Conservation (phyloP, 1,284 basidiomycete species). For the Megacollybia platyphylla region DNA sequence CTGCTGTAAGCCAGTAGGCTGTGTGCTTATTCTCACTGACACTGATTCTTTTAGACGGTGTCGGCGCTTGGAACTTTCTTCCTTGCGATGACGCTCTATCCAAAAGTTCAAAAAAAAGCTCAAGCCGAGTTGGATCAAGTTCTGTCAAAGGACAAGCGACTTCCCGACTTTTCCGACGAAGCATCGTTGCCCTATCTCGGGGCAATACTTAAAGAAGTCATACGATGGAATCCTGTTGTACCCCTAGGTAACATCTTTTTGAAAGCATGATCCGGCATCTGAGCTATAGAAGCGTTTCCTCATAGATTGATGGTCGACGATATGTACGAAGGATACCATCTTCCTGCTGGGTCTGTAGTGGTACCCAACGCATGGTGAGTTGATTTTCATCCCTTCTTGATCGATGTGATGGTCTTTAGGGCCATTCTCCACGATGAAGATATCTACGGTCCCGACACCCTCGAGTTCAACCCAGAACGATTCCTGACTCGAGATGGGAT, state of each 20-base stretch:
- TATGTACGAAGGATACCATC: slow-evolving; percentile 7
- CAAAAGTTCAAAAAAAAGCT: slow-evolving; percentile 6
- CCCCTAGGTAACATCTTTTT: slow-evolving; percentile 6
- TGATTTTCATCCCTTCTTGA: background rate
- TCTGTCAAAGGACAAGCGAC: background rate
- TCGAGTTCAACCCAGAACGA: slow-evolving; percentile 7
- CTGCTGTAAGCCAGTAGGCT: slow-evolving; percentile 5
- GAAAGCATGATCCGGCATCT: background rate
- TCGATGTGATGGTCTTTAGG: slow-evolving; percentile 1
- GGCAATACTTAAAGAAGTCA: slow-evolving; percentile 8
- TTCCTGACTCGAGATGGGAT: slow-evolving; percentile 6
- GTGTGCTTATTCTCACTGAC: background rate
- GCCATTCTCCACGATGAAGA: slow-evolving; percentile 6
- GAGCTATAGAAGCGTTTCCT: slow-evolving; percentile 5
- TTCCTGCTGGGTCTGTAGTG: slow-evolving; percentile 8
- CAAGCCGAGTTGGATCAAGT: slow-evolving; percentile 7
- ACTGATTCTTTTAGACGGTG: slow-evolving; percentile 4
- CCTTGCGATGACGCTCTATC: slow-evolving; percentile 8
- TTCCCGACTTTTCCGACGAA: slow-evolving; percentile 8
- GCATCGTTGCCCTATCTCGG: slow-evolving; percentile 6
- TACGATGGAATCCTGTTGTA: slow-evolving; percentile 8
- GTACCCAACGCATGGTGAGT: slow-evolving; percentile 8
- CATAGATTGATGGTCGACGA: slow-evolving; percentile 7
- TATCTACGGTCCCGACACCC: slow-evolving; percentile 6
- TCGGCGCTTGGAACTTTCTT: slow-evolving; percentile 7